A percentile compares a stretch with the other conserved stretches of the same genome.
phyloP scores from a whole-genome alignment of 129 eudicot genomes.

The Flaveria ramosissima region DNA sequence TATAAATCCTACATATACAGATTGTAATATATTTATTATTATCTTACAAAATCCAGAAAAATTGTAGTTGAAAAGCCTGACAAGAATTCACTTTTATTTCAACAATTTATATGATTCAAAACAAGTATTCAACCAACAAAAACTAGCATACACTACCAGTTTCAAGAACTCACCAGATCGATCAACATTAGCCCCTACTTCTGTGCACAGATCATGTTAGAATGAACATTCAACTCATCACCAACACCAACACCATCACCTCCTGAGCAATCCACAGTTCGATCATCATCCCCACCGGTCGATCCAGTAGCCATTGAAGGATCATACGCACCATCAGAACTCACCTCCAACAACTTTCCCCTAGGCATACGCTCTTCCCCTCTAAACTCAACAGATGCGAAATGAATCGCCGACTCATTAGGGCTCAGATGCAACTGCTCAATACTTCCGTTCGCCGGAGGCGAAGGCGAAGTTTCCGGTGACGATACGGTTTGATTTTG shows the following conservation, averaged over 20 bases:
- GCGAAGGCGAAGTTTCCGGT: constrained; percentile 10
- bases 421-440: constrained; percentile 13
- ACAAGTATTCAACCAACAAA: background rate
- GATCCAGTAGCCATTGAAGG: constrained; percentile 10
- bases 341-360: constrained; percentile 27
- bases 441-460: background rate
- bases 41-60: too few relatives aligned
- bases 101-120: constrained; percentile 5
- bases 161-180: constrained; percentile 21
- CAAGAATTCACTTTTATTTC: constrained; percentile 13
- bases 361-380: constrained; percentile 20
- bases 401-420: constrained; percentile 14
- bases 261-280: constrained; percentile 28
- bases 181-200: constrained; percentile 16
- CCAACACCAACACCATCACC: constrained; percentile 3
- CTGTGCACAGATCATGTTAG: constrained; percentile 32
- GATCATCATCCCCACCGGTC: constrained; percentile 20
- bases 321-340: constrained; percentile 5
- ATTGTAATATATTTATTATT: too few relatives aligned
- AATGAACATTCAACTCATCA: constrained; percentile 9
- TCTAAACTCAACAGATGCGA: background rate
- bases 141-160: background rate
- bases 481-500: constrained; percentile 18
- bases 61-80: background rate
- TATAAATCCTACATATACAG: too few relatives aligned